phyloP scores from a whole-genome alignment of 2,329 filamentous ascomycete species.

The Aspergillus pseudoviridinutans region DNA sequence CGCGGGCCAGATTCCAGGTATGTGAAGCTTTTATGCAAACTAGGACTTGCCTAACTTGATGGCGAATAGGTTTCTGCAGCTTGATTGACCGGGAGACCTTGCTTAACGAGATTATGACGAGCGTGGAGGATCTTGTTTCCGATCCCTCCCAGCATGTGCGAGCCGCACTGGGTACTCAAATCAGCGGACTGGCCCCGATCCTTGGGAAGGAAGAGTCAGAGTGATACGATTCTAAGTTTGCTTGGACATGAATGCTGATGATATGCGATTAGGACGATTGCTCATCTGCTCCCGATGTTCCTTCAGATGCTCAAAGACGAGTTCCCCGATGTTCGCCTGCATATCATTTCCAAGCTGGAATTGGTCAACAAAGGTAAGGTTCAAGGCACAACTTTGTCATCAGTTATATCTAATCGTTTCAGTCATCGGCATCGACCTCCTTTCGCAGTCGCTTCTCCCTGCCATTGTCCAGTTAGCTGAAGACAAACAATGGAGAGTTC shows the following conservation, averaged over 20 bases:
- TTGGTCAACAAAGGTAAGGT: slow-evolving; percentile 84
- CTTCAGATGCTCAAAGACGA: slow-evolving; percentile 99
- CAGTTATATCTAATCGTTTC: not conserved
- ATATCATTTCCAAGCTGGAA: slow-evolving; percentile 99
- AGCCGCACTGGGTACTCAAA: slow-evolving; percentile 90
- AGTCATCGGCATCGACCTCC: slow-evolving; percentile 97
- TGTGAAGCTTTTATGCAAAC: slow-evolving; percentile 8
- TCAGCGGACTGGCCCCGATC: slow-evolving; percentile 93
- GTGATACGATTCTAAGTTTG: not conserved
- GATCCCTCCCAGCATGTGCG: slow-evolving; percentile 96
- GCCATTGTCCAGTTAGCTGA: slow-evolving; percentile 96
- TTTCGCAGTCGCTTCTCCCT: slow-evolving; percentile 93
- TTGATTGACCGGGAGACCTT: slow-evolving; percentile 83
- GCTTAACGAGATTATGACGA: slow-evolving; percentile 93
- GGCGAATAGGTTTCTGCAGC: slow-evolving; percentile 71
- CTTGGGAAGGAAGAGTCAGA: slow-evolving; percentile 94
- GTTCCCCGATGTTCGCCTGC: slow-evolving; percentile 93
- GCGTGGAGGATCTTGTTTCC: slow-evolving; percentile 91
- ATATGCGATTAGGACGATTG: slow-evolving; percentile 68
- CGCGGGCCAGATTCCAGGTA: slow-evolving; percentile 89
- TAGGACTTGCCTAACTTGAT: slow-evolving; percentile 16
- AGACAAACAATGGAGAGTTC: slow-evolving; percentile 98
- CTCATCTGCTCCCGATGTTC: slow-evolving; percentile 97
- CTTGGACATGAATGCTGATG: slow-evolving; percentile 3
- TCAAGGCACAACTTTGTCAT: not conserved